Percentiles rank a stretch among this genome's conserved stretches.
These are phyloP conservation scores for Candida maltosa DNA, from an alignment of 805 yeast genomes.

Conservation along the genomic window DNA sequence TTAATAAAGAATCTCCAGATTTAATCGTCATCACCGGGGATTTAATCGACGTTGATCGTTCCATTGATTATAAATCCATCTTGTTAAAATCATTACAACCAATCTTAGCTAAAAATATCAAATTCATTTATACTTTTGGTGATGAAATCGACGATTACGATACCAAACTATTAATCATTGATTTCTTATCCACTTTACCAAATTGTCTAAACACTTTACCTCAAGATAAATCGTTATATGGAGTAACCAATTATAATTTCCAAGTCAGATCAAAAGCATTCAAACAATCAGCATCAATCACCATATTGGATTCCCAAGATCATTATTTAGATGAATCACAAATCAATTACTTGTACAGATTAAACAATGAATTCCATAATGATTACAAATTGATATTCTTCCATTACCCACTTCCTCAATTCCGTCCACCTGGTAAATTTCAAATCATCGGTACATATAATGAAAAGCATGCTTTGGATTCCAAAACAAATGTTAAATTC, in stretches of 20 bases:
- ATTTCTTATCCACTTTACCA: constrained; percentile 32
- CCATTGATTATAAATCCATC: constrained; percentile 25
- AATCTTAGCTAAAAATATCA: constrained; percentile 24
- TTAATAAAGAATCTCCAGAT: constrained; percentile 28
- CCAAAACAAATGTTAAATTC: constrained; percentile 24
- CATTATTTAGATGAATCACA: constrained; percentile 28
- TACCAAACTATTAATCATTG: constrained; percentile 13
- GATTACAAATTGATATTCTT: constrained; percentile 31
- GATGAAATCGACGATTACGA: constrained; percentile 35
- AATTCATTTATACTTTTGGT: constrained; percentile 38
- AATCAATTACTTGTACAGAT: constrained; percentile 30
- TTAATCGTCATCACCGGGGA: constrained; percentile 41
- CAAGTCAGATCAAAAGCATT: constrained; percentile 13
- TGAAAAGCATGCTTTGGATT: constrained; percentile 32
- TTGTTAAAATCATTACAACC: constrained; percentile 31
- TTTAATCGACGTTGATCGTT: constrained; percentile 25
- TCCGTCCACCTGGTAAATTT: constrained; percentile 36
- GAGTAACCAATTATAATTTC: constrained; percentile 35
- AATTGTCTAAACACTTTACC: constrained; percentile 28
- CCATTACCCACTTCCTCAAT: constrained; percentile 42
- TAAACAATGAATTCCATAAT: constrained; percentile 10
- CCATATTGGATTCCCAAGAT: constrained; percentile 32
- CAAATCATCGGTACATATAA: constrained; percentile 36
- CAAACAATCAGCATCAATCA: constrained; percentile 22
- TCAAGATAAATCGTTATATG: constrained; percentile 19